A percentile compares a stretch with the other conserved stretches of the same genome.
Evolutionary conservation across 2,329 filamentous ascomycete genomes (phyloP).

Genomic region (Bretziella fagacearum): DNA sequence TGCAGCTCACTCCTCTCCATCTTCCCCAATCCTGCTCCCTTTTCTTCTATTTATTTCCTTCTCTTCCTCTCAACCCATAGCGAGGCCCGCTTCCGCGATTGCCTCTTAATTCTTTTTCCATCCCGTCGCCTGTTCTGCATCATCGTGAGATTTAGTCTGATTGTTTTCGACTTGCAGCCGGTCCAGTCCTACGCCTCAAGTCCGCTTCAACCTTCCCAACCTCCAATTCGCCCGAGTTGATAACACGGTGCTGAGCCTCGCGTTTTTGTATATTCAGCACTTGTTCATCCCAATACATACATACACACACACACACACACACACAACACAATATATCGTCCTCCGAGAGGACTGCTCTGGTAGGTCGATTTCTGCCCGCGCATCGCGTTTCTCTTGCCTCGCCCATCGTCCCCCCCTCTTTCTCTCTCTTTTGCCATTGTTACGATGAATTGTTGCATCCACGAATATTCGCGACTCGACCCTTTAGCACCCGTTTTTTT

Average conservation of each 20-base stretch:
- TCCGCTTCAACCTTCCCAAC: background rate
- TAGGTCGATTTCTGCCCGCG: background rate
- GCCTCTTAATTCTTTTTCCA: conserved; percentile 1
- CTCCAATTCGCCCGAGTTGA: background rate
- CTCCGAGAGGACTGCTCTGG: background rate
- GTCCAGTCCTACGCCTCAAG: background rate
- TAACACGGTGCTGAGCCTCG: background rate
- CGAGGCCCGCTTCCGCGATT: conserved; percentile 12
- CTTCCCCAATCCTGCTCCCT: conserved; percentile 16
- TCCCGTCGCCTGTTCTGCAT: background rate
- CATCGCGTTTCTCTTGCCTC: conserved; percentile 12
- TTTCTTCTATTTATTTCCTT: conserved; percentile 16
- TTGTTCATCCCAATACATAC: background rate
- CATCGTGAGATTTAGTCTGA: background rate
- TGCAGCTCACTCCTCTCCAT: conserved; percentile 16
- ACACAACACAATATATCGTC: too few species aligned
- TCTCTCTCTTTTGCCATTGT: too few species aligned
- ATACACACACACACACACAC: too few species aligned
- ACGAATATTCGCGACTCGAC: too few species aligned
- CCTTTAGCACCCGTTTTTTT: too few species aligned
- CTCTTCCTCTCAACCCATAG: conserved; percentile 14
- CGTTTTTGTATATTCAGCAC: background rate
- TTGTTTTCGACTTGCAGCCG: background rate
- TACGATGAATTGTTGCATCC: too few species aligned
- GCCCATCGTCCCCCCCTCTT: conserved; percentile 11